phyloP scores from a whole-genome alignment of 1,139 yeast genomes.

The Pichia sp. region DNA sequence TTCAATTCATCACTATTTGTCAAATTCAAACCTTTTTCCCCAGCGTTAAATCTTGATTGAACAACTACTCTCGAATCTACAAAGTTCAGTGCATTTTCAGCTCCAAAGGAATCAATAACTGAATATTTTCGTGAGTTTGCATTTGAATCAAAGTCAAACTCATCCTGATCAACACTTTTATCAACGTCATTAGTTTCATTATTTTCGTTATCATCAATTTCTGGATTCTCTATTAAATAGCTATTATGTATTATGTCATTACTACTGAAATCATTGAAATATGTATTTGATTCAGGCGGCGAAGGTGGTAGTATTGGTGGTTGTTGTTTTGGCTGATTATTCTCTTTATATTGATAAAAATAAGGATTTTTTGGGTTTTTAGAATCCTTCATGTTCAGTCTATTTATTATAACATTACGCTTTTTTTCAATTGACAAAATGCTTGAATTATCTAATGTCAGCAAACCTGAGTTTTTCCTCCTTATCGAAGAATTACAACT shows the following conservation, averaged over 20 bases:
- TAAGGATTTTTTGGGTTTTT: constrained; percentile 9
- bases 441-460: constrained; percentile 1
- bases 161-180: background rate
- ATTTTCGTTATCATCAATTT: background rate
- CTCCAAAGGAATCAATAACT: no score
- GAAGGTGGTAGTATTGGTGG: constrained; percentile 2
- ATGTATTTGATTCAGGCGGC: background rate
- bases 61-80: background rate
- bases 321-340: constrained; percentile 4
- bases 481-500: background rate
- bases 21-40: background rate
- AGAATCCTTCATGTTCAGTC: constrained; percentile 6
- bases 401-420: constrained; percentile 3
- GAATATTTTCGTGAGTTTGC: no score
- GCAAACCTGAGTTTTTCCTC: background rate
- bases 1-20: background rate
- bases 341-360: constrained; percentile 8
- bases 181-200: background rate
- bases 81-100: background rate
- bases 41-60: background rate
- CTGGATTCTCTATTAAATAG: background rate
- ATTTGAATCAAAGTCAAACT: no score
- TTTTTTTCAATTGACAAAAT: constrained; percentile 6
- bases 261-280: background rate
- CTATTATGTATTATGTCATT: background rate